Percentiles rank a stretch among this genome's conserved stretches.
Conservation (phyloP, 768 basidiomycete species). For the Tricholoma bakamatsutake region DNA sequence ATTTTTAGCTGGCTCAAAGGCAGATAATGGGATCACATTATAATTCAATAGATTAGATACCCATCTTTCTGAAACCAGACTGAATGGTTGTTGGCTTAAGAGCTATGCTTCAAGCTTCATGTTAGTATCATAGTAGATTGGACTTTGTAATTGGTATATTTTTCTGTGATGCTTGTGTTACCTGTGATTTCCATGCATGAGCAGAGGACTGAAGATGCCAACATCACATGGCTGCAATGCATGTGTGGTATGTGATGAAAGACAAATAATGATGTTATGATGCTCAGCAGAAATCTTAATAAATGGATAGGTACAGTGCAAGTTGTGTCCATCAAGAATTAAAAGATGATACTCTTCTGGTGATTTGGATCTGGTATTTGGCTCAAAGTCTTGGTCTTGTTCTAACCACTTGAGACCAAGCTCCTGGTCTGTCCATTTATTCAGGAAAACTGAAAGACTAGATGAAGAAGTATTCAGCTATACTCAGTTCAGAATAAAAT, state of each 20-base stretch:
- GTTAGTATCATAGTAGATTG: slow-evolving; percentile 8
- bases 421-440: background rate
- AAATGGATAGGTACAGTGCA: background rate
- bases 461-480: background rate
- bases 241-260: background rate
- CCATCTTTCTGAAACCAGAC: slow-evolving; percentile 16
- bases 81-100: slow-evolving; percentile 17
- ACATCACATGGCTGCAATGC: slow-evolving; percentile 22
- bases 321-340: slow-evolving; percentile 1
- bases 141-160: slow-evolving; percentile 8
- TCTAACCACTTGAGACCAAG: slow-evolving; percentile 20
- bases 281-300: background rate
- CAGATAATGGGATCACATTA: slow-evolving; percentile 6
- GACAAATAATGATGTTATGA: slow-evolving; percentile 9
- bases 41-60: too few relatives aligned
- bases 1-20: background rate
- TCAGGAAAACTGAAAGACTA: background rate
- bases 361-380: slow-evolving; percentile 6
- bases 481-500: background rate
- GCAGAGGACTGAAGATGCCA: slow-evolving; percentile 32
- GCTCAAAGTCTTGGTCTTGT: slow-evolving; percentile 16
- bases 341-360: background rate
- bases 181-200: slow-evolving; percentile 21
- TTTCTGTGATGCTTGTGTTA: slow-evolving; percentile 9
- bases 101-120: slow-evolving; percentile 7